Evolutionary conservation across 352 stramenopile species (phyloP).

Genomic region (Phytophthora litchii): DNA sequence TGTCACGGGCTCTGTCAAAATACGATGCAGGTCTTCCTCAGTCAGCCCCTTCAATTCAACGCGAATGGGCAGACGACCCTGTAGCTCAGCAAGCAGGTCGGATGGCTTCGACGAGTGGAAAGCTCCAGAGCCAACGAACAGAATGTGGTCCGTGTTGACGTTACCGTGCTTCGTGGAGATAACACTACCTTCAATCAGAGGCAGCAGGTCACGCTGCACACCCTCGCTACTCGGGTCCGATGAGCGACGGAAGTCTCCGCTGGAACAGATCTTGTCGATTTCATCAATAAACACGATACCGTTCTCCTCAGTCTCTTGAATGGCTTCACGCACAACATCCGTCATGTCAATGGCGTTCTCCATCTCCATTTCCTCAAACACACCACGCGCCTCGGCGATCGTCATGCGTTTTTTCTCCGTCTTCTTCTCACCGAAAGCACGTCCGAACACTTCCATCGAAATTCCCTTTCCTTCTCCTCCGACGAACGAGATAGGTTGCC

Average conservation of each 20-base stretch:
- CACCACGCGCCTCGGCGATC: constrained; percentile 91
- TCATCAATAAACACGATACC: constrained; percentile 99
- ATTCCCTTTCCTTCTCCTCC: constrained; percentile 71
- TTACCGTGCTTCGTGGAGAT: constrained; percentile 99
- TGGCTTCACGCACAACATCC: constrained; percentile 86
- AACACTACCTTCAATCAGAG: constrained; percentile 98
- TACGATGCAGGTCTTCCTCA: constrained; percentile 99
- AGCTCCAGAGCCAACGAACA: constrained; percentile 98
- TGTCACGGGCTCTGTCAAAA: constrained; percentile 98
- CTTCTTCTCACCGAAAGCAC: constrained; percentile 83
- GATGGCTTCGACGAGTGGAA: constrained; percentile 98
- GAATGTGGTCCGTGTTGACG: constrained; percentile 99
- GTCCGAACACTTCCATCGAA: constrained; percentile 75
- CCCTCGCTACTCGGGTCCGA: constrained; percentile 98
- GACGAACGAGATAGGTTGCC: constrained; percentile 74
- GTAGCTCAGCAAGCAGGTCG: constrained; percentile 97
- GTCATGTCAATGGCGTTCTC: constrained; percentile 94
- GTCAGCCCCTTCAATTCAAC: constrained; percentile 99
- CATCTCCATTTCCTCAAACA: constrained; percentile 97
- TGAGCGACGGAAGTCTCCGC: constrained; percentile 91
- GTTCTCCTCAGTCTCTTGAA: constrained; percentile 96
- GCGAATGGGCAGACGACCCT: constrained; percentile 98
- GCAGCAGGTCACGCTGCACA: constrained; percentile 98
- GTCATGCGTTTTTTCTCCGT: constrained; percentile 94
- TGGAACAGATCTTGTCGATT: constrained; percentile 99